Evolutionary conservation across 2,329 filamentous ascomycete genomes (phyloP), one percentile per base, ranked within the genome.

Genomic region (Fusarium buxicola): DNA sequence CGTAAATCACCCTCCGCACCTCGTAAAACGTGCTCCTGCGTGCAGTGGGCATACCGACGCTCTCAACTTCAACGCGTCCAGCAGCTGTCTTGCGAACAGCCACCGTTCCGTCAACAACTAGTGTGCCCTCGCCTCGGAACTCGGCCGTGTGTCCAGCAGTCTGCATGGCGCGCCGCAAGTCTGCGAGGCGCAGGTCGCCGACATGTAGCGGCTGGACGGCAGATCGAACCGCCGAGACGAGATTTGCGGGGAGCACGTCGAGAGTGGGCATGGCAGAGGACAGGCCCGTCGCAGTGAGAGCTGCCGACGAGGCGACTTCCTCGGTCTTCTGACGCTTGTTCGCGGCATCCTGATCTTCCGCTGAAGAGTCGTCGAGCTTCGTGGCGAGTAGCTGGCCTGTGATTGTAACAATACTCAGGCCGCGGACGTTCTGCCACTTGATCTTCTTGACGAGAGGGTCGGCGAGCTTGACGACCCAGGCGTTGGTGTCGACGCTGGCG

Each of bases 401-500:
- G 52, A 99, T 84, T n/a, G 94, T 96, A 13, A 97, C 94, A 55
- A 99, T 92, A 34, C 92, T 91, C 8, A 98, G 81, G 3, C 91
- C 93, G 53, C 92, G 89, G 21, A 98, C 93, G 56, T 92, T 94
- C 78, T 98, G 95, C 95, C 95, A 98, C 72, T 92, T 92, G 58
- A 99, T 83, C 68, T 90, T 90, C 76, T 92, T 92, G 57, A 96
- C 91, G 16, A 99, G 86, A 39, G 86, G 81, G 67, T 94, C 92
- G 44, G 92, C 93, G 15, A 99, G 84, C 76, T 94, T 96, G 58
- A 99, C 91, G 21, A 92, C 89, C 95, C 96, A 99, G 5, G 95
- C 94, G 74, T 98, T 97, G 6, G 94, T 98, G 74, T 99, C 95
- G 36, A 98, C 94, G 72, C 94, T 97, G 11, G 94, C 95, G 75